Evolutionary conservation across 129 eudicot species (phyloP), one percentile per base, ranked within the genome.

Genomic region (Arctium minus): DNA sequence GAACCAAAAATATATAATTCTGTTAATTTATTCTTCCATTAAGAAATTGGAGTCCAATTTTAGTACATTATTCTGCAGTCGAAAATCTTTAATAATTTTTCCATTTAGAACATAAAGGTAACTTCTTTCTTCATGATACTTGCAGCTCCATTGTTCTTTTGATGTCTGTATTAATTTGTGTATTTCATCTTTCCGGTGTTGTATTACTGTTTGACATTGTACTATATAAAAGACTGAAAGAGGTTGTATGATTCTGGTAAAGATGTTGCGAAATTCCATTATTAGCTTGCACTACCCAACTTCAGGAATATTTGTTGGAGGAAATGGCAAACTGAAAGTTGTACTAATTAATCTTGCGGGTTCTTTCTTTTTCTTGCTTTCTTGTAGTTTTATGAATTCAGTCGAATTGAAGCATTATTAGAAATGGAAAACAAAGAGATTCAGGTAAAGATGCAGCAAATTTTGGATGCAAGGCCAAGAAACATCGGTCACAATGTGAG

Each of bases 391-490:
- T 75, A 12, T 22, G 38, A 72, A 35, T 33, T 72, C 8, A 33
- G 15, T n/a, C 9, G 60, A 72, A 62, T 64, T 15, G 73, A 5
- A 64, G 33, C 22, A 10, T 80, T 18, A 36, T 22, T 67, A 76
- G 62, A 42, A 9, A 94, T 92, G 97, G 97, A 79, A 85, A 80
- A 85, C 22, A 86, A 87, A 76, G 92, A 92, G 39, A 96, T 91
- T 79, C 86, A 84, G 9, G 90, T 89, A 80, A 92, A 78, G 87
- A 88, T 73, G 15, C 88, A 87, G 39, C 96, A 91, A 71, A 78
- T 91, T 74, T 86, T 94, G 62, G 97, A 94, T 84, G 94, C 98
- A 11, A 86, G 98, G 36, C 97, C 97, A 5, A 91, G 94, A 79
- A 92, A 88, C 48, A 94, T 91, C 33, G 92, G 98, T 86, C 98